Evolutionary conservation across 306 rosid genomes (phyloP), one percentile per base, ranked within the genome.

Genomic region (Trifolium fragiferum): DNA sequence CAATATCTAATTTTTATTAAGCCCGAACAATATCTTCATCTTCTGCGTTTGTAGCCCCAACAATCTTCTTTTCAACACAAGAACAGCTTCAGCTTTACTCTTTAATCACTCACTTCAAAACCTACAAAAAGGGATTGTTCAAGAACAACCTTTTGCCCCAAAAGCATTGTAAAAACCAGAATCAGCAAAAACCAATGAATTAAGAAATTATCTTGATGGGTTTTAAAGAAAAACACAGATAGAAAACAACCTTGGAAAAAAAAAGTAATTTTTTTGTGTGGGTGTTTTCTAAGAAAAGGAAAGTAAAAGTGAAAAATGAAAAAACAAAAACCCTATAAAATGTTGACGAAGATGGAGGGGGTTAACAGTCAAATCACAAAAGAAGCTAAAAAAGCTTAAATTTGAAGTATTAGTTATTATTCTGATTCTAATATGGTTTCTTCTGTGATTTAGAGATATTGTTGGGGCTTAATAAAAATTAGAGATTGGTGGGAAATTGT

Each of bases 321-420:
- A 76, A 63, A 25, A 47, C 64, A 57, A 80, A 82, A n/a, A 77
- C 83, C 83, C 86, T 81, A 41, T 57, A 40, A 64, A 81, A 65
- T 15, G 61, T 62, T 40, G 66, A 50, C 57, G 81, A 61, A 82
- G 68, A 75, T 25, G 44, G 60, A 84, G 62, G 58, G 51, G 65
- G 58, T 51, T 55, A 82, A 81, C 76, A 77, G 86, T 84, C 76
- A 81, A 80, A 82, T 70, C 79, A 73, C 33, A 23, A 8, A 14
- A 46, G 70, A 81, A 76, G 66, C 47, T 57, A 30, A 62, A 74
- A 18, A 55, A n/a, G n/a, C n/a, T n/a, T n/a, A n/a, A n/a, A n/a
- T n/a, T n/a, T n/a, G n/a, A n/a, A n/a, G n/a, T n/a, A n/a, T n/a
- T n/a, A n/a, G n/a, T n/a, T n/a, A n/a, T n/a, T n/a, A n/a, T n/a